A percentile compares a stretch with the other conserved stretches of the same genome.
phyloP scores from a whole-genome alignment of 306 rosid species.

The Aeschynomene evenia region DNA sequence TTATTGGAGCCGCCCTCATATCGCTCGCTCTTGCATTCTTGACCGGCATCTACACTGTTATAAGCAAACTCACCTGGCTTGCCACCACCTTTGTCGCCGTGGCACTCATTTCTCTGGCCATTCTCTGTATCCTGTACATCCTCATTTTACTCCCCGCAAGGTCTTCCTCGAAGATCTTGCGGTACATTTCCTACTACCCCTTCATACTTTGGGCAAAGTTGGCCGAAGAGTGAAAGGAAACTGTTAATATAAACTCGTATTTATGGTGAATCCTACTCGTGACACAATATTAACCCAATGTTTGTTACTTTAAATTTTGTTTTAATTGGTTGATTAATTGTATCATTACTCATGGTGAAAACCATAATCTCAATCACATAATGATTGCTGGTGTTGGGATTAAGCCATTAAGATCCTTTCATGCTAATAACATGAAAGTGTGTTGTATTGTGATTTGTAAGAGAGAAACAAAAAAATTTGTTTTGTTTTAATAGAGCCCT shows the following conservation, averaged over 20 bases:
- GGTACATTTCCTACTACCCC: background rate
- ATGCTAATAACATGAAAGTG: too few relatives aligned
- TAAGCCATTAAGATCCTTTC: too few relatives aligned
- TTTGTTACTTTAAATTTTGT: too few relatives aligned
- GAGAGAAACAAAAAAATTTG: too few relatives aligned
- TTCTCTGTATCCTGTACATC: background rate
- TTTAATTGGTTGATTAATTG: too few relatives aligned
- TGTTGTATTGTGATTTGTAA: too few relatives aligned
- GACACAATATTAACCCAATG: too few relatives aligned
- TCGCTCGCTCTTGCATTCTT: conserved; percentile 22
- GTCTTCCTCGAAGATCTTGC: background rate
- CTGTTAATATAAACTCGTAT: too few relatives aligned
- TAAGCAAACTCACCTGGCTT: conserved; percentile 23
- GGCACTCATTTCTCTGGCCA: background rate
- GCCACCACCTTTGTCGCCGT: background rate
- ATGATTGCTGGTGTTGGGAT: background rate
- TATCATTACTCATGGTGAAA: too few relatives aligned
- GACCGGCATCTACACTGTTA: conserved; percentile 21
- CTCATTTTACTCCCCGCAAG: background rate
- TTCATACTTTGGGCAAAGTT: background rate
- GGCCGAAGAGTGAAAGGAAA: background rate
- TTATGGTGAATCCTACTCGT: too few relatives aligned
- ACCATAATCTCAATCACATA: background rate
- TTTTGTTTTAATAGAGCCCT: too few relatives aligned
- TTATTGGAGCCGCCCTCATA: background rate